Base-by-base conservation (phyloP, 371 early-diverging fungal species). In the Syncephalastrum racemosum region DNA sequence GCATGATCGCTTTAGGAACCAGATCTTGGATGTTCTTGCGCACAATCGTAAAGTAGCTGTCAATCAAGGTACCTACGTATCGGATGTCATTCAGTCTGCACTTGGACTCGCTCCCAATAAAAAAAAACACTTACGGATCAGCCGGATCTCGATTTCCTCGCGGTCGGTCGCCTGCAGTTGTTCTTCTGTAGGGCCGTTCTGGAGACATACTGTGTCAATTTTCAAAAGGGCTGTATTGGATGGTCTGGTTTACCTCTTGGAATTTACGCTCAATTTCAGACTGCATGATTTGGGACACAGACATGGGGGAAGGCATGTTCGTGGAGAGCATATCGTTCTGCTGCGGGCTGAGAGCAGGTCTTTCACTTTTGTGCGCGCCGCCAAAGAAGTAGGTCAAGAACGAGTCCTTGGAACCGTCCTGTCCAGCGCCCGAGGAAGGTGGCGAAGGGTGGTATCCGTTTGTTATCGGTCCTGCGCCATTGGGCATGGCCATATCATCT, bases 1-100 rank as follows among this genome's bases (percentile, higher is more conserved):
- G 89, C 92, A 96, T 94, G 53, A 95, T 84, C 0, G 95, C 90
- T 73, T 96, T 96, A 45, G 96, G 96, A 2, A 96, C 94, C 57
- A 92, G 75, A 54, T 96, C 95, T 61, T 91, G 88, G 42, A 95
- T 86, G 25, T 87, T 85, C 68, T 92, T 90, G 63, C 92, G 87
- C 12, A 68, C 44, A 43, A 67, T 57, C 46, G 53, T 56, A 39
- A 67, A 60, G 54, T 75, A 44, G 36, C 70, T 58, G 56, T 66
- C 52, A 56, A 71, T 55, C 52, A 75, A 56, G 41, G 66, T 47
- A 13, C 58, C 86, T 86, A 69, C 12, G 12, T 8, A 31, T 5
- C 10, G 36, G 8, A 18, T 27, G n/a, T 46, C 8, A 40, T 36
- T 19, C 12, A 20, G 39, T 58, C 18, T 22, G 51, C 12, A 2